Evolutionary conservation across 2,329 filamentous ascomycete genomes (phyloP), one percentile per base, ranked within the genome.

Genomic region (Graphium sp.): DNA sequence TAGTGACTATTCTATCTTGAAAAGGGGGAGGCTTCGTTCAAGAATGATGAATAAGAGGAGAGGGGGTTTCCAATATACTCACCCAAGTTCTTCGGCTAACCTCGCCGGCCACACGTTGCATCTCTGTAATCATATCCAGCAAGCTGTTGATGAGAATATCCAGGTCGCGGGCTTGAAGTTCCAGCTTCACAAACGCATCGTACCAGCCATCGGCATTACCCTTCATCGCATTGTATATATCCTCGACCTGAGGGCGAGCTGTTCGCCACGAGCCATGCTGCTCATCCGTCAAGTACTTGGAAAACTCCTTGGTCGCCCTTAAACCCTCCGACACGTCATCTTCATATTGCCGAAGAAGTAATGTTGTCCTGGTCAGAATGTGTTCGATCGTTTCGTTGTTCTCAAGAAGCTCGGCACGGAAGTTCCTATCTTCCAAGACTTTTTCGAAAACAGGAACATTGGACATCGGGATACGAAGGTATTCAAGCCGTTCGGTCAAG

Each of bases 311-410:
- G 23, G 79, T 82, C 2, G 79, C 78, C 36, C 74, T 67, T 31
- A 84, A 58, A 7, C 84, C 85, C 39, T 85, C 77, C 35, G 71
- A 62, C 7, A 92, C 67, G 45, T 95, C 87, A 39, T 75, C 68
- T 21, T 87, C 58, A 28, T 77, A 73, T 45, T 85, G 81, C 34
- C 79, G 74, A 48, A 93, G 73, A 13, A 77, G 67, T 14, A 63
- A 59, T 10, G 74, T 74, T 18, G 87, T 93, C 37, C 83, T 66
- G n/a, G 71, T 68, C 26, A 92, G 66, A 32, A 93, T 83, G 49
- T 84, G 78, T 43, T 93, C 84, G 36, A 95, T 92, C 48, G 78
- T 81, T 42, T 89, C 76, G 43, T 94, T 94, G 30, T 85, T 83
- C 28, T 76, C 73, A 21, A 93, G 62, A 29, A 95, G 81, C 40